Conservation (phyloP, 768 basidiomycete species). For the Lentinus brumalis region DNA sequence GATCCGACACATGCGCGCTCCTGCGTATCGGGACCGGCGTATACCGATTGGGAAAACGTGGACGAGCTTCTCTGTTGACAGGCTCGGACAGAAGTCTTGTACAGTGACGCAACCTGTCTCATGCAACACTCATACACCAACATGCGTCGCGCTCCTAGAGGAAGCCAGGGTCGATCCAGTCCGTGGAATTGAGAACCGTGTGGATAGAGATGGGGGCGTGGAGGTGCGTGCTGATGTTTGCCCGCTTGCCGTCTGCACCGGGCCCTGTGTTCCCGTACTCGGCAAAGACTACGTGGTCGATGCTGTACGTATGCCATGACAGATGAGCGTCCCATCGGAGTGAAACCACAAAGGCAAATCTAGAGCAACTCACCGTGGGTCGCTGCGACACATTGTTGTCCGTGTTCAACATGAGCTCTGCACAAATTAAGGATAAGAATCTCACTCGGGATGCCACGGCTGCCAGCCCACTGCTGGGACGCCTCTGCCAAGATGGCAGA, state of each 20-base stretch:
- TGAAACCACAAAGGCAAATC: too few relatives aligned
- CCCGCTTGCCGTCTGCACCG: slow-evolving; percentile 21
- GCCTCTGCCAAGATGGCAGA: slow-evolving; percentile 19
- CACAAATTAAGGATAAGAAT: not conserved
- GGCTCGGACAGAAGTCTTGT: too few relatives aligned
- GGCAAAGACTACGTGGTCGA: slow-evolving; percentile 32
- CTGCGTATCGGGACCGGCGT: too few relatives aligned
- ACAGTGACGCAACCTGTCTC: too few relatives aligned
- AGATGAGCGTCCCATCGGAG: not conserved
- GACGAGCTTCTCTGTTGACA: too few relatives aligned
- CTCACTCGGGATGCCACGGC: slow-evolving; percentile 24
- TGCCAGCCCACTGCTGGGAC: slow-evolving; percentile 29
- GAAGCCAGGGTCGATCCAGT: slow-evolving; percentile 23
- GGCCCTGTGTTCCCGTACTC: slow-evolving; percentile 33
- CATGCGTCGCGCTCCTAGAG: not conserved
- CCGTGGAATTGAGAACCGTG: slow-evolving; percentile 23
- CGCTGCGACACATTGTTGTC: too few relatives aligned
- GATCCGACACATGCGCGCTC: too few relatives aligned
- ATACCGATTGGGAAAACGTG: too few relatives aligned
- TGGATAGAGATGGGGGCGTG: slow-evolving; percentile 21
- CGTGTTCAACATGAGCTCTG: too few relatives aligned
- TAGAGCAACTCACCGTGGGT: too few relatives aligned
- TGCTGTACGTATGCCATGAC: slow-evolving; percentile 9
- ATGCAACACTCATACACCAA: too few relatives aligned
- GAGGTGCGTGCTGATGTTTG: slow-evolving; percentile 30